A percentile compares a stretch with the other conserved stretches of the same genome.
Evolutionary conservation across 495 filamentous ascomycete species (phyloP).

Genomic region (Corynascus novoguineensis): DNA sequence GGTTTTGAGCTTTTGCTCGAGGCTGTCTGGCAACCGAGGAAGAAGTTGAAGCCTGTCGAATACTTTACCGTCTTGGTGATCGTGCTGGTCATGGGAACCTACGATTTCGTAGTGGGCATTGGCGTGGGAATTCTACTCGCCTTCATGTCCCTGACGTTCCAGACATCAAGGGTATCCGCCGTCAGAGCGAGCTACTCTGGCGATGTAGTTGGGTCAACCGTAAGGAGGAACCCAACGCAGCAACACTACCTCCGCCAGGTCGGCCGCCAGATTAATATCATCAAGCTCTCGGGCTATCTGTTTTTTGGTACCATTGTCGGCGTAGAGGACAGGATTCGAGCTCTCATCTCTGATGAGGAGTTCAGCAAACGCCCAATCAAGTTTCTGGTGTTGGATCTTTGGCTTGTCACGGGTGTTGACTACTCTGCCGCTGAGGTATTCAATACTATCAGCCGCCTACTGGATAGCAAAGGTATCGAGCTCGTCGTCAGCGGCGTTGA

Average conservation of each 20-base stretch:
- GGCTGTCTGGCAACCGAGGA: conserved; percentile 80
- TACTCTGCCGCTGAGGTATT: conserved; percentile 95
- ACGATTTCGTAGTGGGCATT: conserved; percentile 93
- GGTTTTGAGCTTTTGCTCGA: conserved; percentile 87
- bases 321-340: conserved; percentile 80
- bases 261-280: conserved; percentile 78
- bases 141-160: conserved; percentile 83
- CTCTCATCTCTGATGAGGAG: conserved; percentile 71
- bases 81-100: conserved; percentile 89
- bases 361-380: conserved; percentile 73
- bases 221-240: conserved; percentile 83
- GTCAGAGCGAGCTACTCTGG: conserved; percentile 83
- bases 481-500: conserved; percentile 77
- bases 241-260: conserved; percentile 79
- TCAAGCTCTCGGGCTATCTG: conserved; percentile 85
- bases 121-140: conserved; percentile 86
- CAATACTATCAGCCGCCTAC: conserved; percentile 79
- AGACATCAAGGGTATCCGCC: conserved; percentile 81
- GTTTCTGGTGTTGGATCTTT: conserved; percentile 84
- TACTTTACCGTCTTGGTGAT: conserved; percentile 92
- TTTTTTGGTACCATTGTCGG: conserved; percentile 97
- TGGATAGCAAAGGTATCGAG: conserved; percentile 64
- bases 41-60: conserved; percentile 76
- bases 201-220: conserved; percentile 81
- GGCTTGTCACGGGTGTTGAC: conserved; percentile 85